Conservation (phyloP, 1,284 basidiomycete species). For the Rhodotorula sp. region DNA sequence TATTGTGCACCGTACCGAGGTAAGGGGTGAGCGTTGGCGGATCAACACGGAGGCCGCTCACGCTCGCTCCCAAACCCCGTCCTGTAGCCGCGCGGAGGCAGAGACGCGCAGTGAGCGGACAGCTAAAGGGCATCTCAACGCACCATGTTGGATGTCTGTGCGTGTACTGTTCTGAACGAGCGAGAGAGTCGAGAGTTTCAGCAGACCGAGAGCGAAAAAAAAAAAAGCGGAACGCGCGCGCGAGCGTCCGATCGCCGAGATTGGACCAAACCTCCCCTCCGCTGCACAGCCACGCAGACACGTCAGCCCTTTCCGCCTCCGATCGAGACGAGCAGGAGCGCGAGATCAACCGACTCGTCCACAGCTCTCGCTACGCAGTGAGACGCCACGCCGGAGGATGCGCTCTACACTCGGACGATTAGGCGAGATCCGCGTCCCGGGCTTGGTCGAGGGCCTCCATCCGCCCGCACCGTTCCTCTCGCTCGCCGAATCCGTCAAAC, state of each 20-base stretch:
- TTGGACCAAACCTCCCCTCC: too few relatives aligned
- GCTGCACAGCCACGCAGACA: background rate
- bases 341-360: too few relatives aligned
- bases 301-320: background rate
- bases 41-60: background rate
- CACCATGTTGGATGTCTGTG: slow-evolving; percentile 3
- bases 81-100: background rate
- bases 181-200: background rate
- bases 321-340: too few relatives aligned
- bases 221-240: background rate
- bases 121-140: background rate
- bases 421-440: slow-evolving; percentile 47
- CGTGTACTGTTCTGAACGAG: background rate
- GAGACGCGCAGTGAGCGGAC: background rate
- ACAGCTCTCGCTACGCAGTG: background rate
- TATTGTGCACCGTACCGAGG: background rate
- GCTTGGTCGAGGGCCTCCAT: slow-evolving; percentile 53
- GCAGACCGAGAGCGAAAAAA: background rate
- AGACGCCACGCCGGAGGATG: background rate
- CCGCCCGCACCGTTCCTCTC: slow-evolving; percentile 54
- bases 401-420: background rate
- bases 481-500: slow-evolving; percentile 61
- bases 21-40: too few relatives aligned
- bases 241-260: background rate
- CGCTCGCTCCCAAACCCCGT: background rate